Evolutionary conservation across 164 flowering plant genomes (phyloP), one percentile per base, ranked within the genome.

Genomic region (Malania oleifera): DNA sequence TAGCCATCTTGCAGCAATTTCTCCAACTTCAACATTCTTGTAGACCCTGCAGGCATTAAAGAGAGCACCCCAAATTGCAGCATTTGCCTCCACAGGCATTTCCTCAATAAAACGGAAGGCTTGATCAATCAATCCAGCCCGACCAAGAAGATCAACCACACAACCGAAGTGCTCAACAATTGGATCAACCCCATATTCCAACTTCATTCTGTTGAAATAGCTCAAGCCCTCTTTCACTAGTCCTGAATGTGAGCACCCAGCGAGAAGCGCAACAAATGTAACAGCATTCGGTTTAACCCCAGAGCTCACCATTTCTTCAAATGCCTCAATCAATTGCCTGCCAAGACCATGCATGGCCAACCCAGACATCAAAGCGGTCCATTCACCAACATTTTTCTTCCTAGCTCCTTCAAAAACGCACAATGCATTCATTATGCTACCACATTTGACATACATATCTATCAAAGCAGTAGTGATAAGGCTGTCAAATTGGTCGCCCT

Each of bases 391-490:
- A 20, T 40, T 25, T 53, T 67, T 69, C 53, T 40, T 62, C 57
- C 52, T 58, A 11, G 65, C 61, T n/a, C 55, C 60, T 34, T 0
- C 34, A 34, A 75, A 70, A 38, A 72, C 65, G 14, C 6, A 6
- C 18, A 67, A 0, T 0, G 74, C 80, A 23, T 62, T 43, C 39
- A 41, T 41, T 7, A 70, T 29, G 52, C 70, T 67, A 19, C 79
- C 76, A 46, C 79, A 75, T 58, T 72, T 72, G 54, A 66, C 69
- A 41, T 69, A 75, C 76, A 75, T 69, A 51, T 69, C 79, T 25
- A 72, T 72, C 40, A 72, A 46, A 17, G 74, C 74, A 4, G 79
- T 69, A n/a, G 43, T 56, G 20, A 69, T 66, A 41, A 55, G 60
- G 35, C 54, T 46, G 47, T 75, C 76, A 23, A 64, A 63, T 37